A percentile compares a stretch with the other conserved stretches of the same genome.
These are phyloP conservation scores for Cutaneotrichosporon sp. DNA, from an alignment of 1,284 basidiomycete species.

Conservation along the genomic window DNA sequence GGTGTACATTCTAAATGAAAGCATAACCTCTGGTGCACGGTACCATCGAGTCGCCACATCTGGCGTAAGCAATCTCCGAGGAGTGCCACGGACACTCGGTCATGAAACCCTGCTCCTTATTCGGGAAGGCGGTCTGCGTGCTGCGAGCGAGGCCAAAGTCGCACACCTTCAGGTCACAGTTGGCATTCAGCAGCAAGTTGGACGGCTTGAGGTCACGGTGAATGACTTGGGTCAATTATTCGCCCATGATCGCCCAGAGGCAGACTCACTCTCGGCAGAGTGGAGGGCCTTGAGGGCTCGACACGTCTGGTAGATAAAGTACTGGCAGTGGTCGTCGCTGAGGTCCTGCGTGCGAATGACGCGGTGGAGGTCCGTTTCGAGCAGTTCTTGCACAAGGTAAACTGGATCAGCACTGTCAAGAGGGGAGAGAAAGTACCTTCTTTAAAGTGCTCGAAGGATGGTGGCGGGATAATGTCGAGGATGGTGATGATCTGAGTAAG, in stretches of 20 bases:
- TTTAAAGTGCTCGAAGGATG: constrained; percentile 84
- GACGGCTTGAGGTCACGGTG: constrained; percentile 95
- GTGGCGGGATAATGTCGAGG: constrained; percentile 87
- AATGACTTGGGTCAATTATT: constrained; percentile 60
- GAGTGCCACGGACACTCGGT: constrained; percentile 55
- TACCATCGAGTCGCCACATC: constrained; percentile 59
- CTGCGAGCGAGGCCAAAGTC: constrained; percentile 89
- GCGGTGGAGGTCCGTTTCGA: constrained; percentile 74
- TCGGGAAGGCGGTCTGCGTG: constrained; percentile 76
- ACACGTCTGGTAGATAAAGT: constrained; percentile 60
- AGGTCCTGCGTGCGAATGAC: constrained; percentile 76
- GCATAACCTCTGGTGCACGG: constrained; percentile 75
- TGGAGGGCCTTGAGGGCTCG: constrained; percentile 92
- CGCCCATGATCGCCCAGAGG: constrained; percentile 2
- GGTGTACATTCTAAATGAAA: constrained; percentile 94
- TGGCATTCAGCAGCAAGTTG: constrained; percentile 90
- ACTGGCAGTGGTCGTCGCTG: constrained; percentile 83
- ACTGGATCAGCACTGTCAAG: constrained; percentile 29
- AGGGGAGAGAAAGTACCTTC: constrained; percentile 59
- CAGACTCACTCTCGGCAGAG: constrained; percentile 67
- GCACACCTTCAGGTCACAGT: constrained; percentile 93
- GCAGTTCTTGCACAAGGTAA: constrained; percentile 70
- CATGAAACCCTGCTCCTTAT: constrained; percentile 80
- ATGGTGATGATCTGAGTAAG: constrained; percentile 80
- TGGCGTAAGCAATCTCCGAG: constrained; percentile 5